Base-by-base conservation (phyloP, 306 rosid genomes). In the Pueraria montana region DNA sequence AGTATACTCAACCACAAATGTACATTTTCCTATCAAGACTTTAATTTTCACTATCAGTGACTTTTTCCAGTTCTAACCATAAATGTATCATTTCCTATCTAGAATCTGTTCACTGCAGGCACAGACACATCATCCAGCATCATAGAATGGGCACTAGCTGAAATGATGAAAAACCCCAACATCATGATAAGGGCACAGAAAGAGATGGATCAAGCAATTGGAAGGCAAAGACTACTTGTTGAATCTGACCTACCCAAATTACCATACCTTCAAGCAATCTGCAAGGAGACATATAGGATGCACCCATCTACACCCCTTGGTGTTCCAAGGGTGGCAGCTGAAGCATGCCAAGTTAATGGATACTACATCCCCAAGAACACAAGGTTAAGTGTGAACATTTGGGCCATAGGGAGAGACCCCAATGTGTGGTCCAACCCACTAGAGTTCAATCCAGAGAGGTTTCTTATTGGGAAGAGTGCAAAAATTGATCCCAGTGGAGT, bases 121-220 rank as follows among this genome's bases (percentile, higher is more conserved):
- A n/a, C n/a, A n/a, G n/a, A n/a, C 50, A 87, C 90, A 58, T 89
- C 89, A 27, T 26, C 88, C 0, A 89, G 89, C 85, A 65, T 83
- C 74, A 87, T 89, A 48, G 90, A 89, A 48, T 89, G 92, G 90
- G 90, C 90, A 63, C 72, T 89, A 1, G 80, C 90, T 9, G 90
- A 89, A 79, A 85, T 89, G 88, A 3, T 89, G 32, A 85, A 80
- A 24, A 87, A 67, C 43, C 89, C 86, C 11, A 74, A 14, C 43
- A 87, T 87, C 71, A 34, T 89, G 7, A 77, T 42, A 18, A 74
- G n/a, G 48, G 89, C 85, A 10, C 92, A 87, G 0, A 53, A 71
- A 42, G 90, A 89, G 55, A 83, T 89, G 83, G 90, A 89, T 14
- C 14, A 63, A 27, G 81, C 76, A 2, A 42, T 87, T 10, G 92